Conservation (phyloP, 2,329 filamentous ascomycete genomes). For the Esteya vermicola region DNA sequence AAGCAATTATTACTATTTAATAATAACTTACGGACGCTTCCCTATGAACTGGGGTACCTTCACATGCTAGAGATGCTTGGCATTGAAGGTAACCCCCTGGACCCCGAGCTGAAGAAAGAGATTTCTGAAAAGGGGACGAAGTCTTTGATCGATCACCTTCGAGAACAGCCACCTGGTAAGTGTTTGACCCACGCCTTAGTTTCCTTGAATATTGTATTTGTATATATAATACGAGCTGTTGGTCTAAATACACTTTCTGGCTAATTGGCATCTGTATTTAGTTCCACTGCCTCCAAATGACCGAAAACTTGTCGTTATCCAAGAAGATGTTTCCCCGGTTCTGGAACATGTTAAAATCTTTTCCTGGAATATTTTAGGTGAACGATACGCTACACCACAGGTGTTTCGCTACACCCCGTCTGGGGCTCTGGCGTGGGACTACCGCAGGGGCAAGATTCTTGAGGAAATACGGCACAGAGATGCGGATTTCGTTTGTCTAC, state of each 20-base stretch:
- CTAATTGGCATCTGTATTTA: too few relatives aligned
- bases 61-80: constrained; percentile 81
- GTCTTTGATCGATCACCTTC: constrained; percentile 66
- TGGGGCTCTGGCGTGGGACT: constrained; percentile 72
- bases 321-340: constrained; percentile 43
- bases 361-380: constrained; percentile 92
- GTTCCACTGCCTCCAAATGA: constrained; percentile 64
- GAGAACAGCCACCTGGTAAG: constrained; percentile 77
- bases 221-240: too few relatives aligned
- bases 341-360: constrained; percentile 69
- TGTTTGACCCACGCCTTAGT: too few relatives aligned
- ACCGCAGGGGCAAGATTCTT: constrained; percentile 68
- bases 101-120: constrained; percentile 61
- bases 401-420: constrained; percentile 86
- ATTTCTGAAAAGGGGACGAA: constrained; percentile 81
- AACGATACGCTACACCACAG: constrained; percentile 73
- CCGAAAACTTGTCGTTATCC: constrained; percentile 67
- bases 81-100: constrained; percentile 80
- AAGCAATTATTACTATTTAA: constrained; percentile 79
- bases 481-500: constrained; percentile 82
- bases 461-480: constrained; percentile 66
- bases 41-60: constrained; percentile 76
- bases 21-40: constrained; percentile 72
- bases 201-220: too few relatives aligned
- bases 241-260: too few relatives aligned